phyloP scores from a whole-genome alignment of 805 yeast species.

The Teunomyces cretensis region DNA sequence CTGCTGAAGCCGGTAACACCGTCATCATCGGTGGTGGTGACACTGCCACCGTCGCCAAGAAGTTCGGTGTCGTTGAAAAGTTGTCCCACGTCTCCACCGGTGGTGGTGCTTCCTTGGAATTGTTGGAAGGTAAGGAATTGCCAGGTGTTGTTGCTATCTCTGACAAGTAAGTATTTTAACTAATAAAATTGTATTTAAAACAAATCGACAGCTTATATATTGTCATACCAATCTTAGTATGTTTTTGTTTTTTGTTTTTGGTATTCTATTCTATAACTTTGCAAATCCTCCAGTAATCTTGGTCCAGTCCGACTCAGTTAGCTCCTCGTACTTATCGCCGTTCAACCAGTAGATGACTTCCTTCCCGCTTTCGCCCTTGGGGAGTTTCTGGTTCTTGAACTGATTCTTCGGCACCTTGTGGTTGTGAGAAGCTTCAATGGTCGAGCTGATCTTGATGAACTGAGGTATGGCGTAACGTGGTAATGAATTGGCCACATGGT shows the following conservation, averaged over 20 bases:
- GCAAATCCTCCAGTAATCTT: conserved; percentile 36
- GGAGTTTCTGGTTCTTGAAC: conserved; percentile 65
- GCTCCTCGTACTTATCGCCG: conserved; percentile 50
- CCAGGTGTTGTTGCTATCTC: conserved; percentile 97
- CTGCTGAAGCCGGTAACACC: conserved; percentile 85
- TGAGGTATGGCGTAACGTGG: conserved; percentile 88
- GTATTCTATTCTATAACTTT: conserved; percentile 27
- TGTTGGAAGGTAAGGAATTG: conserved; percentile 96
- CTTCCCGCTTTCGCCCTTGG: conserved; percentile 60
- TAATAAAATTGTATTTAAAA: not conserved
- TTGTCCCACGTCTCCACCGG: conserved; percentile 98
- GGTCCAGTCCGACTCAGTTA: conserved; percentile 60
- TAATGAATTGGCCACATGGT: conserved; percentile 40
- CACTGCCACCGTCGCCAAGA: conserved; percentile 98
- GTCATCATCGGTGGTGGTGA: conserved; percentile 99
- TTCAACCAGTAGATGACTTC: conserved; percentile 75
- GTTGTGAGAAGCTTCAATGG: conserved; percentile 69
- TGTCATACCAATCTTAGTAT: too few species aligned
- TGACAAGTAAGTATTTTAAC: conserved; percentile 37
- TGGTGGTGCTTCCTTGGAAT: conserved; percentile 99
- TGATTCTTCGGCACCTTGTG: conserved; percentile 75
- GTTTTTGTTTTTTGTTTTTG: too few species aligned
- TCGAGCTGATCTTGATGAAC: conserved; percentile 65
- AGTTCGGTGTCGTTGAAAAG: conserved; percentile 94
- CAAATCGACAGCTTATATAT: not conserved